Conservation (phyloP, 2,329 filamentous ascomycete genomes). For the Ophiocordyceps polyrhachis-furcata region DNA sequence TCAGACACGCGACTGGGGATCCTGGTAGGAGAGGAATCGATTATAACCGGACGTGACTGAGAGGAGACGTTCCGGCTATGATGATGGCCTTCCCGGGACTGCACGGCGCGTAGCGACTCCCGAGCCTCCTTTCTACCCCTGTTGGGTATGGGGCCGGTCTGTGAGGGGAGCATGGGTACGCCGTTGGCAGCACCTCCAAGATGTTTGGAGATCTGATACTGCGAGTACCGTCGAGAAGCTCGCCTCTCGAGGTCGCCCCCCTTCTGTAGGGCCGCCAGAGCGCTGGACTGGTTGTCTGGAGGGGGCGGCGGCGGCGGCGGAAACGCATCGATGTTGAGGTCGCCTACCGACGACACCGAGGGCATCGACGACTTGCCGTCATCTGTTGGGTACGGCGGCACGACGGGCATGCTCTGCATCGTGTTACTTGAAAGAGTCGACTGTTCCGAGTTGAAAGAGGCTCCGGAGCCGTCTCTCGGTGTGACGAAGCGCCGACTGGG, state of each 20-base stretch:
- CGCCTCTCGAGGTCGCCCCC: conserved; percentile 83
- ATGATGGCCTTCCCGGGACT: conserved; percentile 30
- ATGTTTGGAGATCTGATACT: conserved; percentile 93
- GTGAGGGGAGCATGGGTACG: conserved; percentile 70
- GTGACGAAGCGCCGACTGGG: conserved; percentile 28
- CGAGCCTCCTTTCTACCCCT: conserved; percentile 59
- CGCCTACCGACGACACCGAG: conserved; percentile 17
- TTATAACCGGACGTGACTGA: conserved; percentile 18
- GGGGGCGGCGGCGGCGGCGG: conserved; percentile 53
- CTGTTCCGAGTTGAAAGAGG: conserved; percentile 34
- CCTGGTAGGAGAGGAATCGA: conserved; percentile 45
- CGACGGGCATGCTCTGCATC: conserved; percentile 57
- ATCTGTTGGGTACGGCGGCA: conserved; percentile 52
- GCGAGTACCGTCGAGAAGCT: conserved; percentile 83
- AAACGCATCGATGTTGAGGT: conserved; percentile 44
- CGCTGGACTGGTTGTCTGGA: conserved; percentile 64
- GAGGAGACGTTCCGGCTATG: conserved; percentile 30
- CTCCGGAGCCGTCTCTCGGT: conserved; percentile 31
- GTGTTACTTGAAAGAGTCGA: conserved; percentile 56
- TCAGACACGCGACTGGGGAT: conserved; percentile 44
- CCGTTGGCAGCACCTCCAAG: conserved; percentile 64
- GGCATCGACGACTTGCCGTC: conserved; percentile 26
- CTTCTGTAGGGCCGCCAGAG: conserved; percentile 74
- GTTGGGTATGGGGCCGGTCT: conserved; percentile 70
- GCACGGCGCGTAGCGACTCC: conserved; percentile 60